Evolutionary conservation across 2,329 filamentous ascomycete genomes (phyloP).

Genomic region (Neurospora crassa): DNA sequence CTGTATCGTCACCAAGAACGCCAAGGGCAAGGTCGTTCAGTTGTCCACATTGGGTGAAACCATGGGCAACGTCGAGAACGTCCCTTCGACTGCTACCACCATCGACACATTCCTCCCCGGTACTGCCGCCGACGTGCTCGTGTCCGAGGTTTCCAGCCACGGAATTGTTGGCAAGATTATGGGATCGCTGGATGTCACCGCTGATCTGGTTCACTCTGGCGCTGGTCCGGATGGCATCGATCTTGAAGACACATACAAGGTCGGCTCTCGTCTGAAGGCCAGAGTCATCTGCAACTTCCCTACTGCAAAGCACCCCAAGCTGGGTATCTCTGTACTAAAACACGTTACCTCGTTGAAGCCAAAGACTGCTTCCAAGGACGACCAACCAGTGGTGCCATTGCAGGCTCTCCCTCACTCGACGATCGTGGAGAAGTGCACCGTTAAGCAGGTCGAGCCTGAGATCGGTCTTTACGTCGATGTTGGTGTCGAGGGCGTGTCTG

Average conservation of each 20-base stretch:
- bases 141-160: slow-evolving; percentile 63
- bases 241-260: slow-evolving; percentile 68
- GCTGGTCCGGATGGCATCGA: slow-evolving; percentile 59
- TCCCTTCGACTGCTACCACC: slow-evolving; percentile 67
- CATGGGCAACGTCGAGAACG: slow-evolving; percentile 55
- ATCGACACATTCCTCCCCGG: slow-evolving; percentile 88
- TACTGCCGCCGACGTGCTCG: slow-evolving; percentile 75
- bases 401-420: slow-evolving; percentile 61
- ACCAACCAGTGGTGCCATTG: slow-evolving; percentile 37
- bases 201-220: slow-evolving; percentile 83
- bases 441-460: slow-evolving; percentile 69
- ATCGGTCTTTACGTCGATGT: slow-evolving; percentile 75
- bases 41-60: slow-evolving; percentile 66
- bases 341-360: slow-evolving; percentile 60
- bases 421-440: slow-evolving; percentile 65
- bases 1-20: slow-evolving; percentile 66
- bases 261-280: slow-evolving; percentile 74
- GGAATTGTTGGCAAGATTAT: slow-evolving; percentile 88
- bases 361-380: slow-evolving; percentile 34
- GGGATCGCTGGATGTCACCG: slow-evolving; percentile 82
- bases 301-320: slow-evolving; percentile 64
- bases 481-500: slow-evolving; percentile 56
- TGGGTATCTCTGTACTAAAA: slow-evolving; percentile 82
- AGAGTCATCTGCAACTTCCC: slow-evolving; percentile 86
- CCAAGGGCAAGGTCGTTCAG: slow-evolving; percentile 77